Evolutionary conservation across 2,329 filamentous ascomycete genomes (phyloP), one percentile per base, ranked within the genome.

Genomic region (Catunica adiposa): DNA sequence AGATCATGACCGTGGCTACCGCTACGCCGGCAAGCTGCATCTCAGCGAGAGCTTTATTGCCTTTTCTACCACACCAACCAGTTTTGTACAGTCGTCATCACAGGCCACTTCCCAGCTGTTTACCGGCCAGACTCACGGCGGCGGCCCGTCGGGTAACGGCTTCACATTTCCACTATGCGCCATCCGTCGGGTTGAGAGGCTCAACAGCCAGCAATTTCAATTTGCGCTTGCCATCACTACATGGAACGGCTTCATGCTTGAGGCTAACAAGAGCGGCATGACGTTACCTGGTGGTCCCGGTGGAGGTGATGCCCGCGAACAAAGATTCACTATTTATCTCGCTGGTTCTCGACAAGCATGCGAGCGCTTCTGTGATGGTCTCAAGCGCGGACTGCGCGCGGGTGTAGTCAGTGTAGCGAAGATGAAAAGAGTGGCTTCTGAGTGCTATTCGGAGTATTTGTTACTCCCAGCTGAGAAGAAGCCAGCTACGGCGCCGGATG

Each of bases 221-320:
- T 98, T 97, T 70, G 88, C 92, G 8, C 79, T 98, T 51, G 85
- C 89, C 11, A 86, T 98, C 63, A 96, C 89, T 3, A 95, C 90
- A 1, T 97, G 90, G 88, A 97, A 96, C 73, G 75, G 80, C 62
- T 69, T 86, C 67, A 70, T 74, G 62, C 71, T 77, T 64, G 75
- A 79, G 52, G 70, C 71, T 15, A 67, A 72, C 26, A 80, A 80
- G 60, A 52, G 50, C 31, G 50, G 50, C 29, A 52, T 52, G 50
- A 52, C 50, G 29, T 23, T 52, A n/a, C 50, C 50, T 22, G 50
- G 50, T 38, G 64, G 66, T 23, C 51, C 62, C 40, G 62, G 52
- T 20, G 38, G 38, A 1, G 46, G 47, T 11, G 56, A 58, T 15
- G 62, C 64, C 11, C 69, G 72, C 55, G 85, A 89, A 60, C 92